These are phyloP conservation scores for Jatropha podagrica DNA, from an alignment of 441 rosid genomes.

Conservation along the genomic window DNA sequence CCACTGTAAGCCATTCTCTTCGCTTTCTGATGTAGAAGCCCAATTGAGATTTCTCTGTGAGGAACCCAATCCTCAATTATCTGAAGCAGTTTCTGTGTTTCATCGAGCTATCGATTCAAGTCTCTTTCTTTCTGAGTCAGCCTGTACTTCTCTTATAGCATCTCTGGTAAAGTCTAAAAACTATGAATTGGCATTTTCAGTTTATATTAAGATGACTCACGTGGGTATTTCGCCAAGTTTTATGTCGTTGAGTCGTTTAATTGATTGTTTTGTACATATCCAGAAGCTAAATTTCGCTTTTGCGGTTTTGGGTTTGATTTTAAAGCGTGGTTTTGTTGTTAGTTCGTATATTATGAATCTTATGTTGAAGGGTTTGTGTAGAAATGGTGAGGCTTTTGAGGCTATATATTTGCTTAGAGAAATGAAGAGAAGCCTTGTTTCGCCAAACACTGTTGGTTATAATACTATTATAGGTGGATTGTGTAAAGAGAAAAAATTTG, in stretches of 20 bases:
- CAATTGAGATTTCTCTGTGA: conserved; percentile 37
- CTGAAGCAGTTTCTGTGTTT: conserved; percentile 44
- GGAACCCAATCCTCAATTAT: conserved; percentile 34
- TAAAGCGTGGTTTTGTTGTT: conserved; percentile 55
- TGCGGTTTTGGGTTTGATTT: conserved; percentile 51
- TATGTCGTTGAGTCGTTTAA: conserved; percentile 47
- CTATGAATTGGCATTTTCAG: conserved; percentile 47
- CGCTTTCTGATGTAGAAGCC: conserved; percentile 30
- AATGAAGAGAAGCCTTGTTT: conserved; percentile 56
- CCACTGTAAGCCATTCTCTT: conserved; percentile 17
- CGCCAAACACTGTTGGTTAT: conserved; percentile 62
- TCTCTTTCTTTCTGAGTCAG: conserved; percentile 26
- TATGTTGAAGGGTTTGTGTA: conserved; percentile 57
- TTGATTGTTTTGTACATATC: conserved; percentile 51
- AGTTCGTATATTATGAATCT: conserved; percentile 44
- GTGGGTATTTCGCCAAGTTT: conserved; percentile 38
- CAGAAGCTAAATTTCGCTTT: conserved; percentile 32
- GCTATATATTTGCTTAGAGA: conserved; percentile 52
- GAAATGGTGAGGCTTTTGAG: conserved; percentile 30
- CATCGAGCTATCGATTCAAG: conserved; percentile 39
- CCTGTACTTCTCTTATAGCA: conserved; percentile 48
- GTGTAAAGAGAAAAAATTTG: conserved; percentile 53
- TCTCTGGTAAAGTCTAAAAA: conserved; percentile 52
- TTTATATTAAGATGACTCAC: conserved; percentile 42
- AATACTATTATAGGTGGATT: conserved; percentile 73